These are phyloP conservation scores for Pseudogymnoascus verrucosus DNA, from an alignment of 2,329 filamentous ascomycete species.

Conservation along the genomic window DNA sequence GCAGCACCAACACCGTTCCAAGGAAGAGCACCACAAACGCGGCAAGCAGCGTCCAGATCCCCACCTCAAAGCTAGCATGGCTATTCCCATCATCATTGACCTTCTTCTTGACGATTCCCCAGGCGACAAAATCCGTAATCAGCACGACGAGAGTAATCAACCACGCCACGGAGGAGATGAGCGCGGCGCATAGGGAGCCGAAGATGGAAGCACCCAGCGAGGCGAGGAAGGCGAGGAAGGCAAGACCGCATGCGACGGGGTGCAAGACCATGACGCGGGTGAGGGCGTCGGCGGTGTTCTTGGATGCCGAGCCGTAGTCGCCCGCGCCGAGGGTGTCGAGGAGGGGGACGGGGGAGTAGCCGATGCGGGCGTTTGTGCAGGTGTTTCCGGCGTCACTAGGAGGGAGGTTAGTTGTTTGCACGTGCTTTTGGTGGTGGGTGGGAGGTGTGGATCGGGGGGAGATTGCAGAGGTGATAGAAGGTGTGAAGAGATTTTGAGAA, in stretches of 20 bases:
- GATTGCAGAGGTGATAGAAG: not conserved
- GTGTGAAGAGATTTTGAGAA: not conserved
- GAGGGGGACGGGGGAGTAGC: conserved; percentile 46
- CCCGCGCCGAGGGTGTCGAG: conserved; percentile 34
- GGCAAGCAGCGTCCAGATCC: conserved; percentile 51
- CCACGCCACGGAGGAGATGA: conserved; percentile 43
- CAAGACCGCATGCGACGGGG: conserved; percentile 48
- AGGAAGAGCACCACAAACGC: conserved; percentile 47
- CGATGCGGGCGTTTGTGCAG: conserved; percentile 43
- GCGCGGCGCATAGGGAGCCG: conserved; percentile 43
- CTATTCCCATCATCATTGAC: conserved; percentile 39
- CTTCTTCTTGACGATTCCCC: conserved; percentile 44
- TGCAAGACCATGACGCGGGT: conserved; percentile 56
- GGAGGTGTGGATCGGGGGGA: not conserved
- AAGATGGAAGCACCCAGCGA: conserved; percentile 43
- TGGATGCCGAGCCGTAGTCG: conserved; percentile 35
- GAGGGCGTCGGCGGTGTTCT: conserved; percentile 39
- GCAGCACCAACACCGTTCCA: conserved; percentile 48
- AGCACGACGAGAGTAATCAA: conserved; percentile 40
- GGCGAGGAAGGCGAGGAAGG: conserved; percentile 52
- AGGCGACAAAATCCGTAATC: conserved; percentile 50
- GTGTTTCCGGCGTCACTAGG: not conserved
- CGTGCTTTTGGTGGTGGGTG: conserved; percentile 11
- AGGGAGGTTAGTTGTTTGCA: conserved; percentile 5
- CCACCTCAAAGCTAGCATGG: conserved; percentile 43